phyloP scores from a whole-genome alignment of 768 basidiomycete species.

The Lactifluus rugatus region DNA sequence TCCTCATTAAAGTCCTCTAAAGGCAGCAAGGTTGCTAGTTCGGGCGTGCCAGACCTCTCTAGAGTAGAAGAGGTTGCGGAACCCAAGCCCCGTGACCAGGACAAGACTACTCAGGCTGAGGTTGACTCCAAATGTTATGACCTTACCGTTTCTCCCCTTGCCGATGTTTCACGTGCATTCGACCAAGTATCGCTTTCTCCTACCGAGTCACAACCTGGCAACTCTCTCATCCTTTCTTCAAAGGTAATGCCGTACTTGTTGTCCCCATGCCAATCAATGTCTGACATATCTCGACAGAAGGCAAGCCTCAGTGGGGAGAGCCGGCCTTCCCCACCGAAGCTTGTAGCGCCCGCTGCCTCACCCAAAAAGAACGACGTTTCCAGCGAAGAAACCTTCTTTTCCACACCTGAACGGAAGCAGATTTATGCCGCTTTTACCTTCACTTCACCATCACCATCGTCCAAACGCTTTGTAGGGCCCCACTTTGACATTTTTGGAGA shows the following conservation, averaged over 20 bases:
- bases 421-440: constrained; percentile 74
- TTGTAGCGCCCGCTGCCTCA: constrained; percentile 6
- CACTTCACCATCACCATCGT: constrained; percentile 57
- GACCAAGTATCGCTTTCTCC: constrained; percentile 27
- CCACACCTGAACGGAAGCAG: constrained; percentile 64
- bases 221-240: constrained; percentile 3
- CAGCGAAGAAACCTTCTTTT: constrained; percentile 31
- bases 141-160: constrained; percentile 66
- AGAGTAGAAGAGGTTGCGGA: constrained; percentile 43
- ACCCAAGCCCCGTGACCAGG: constrained; percentile 41
- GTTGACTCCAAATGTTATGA: constrained; percentile 75
- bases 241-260: constrained; percentile 3
- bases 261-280: neutral
- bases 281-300: constrained; percentile 12
- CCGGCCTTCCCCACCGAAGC: constrained; percentile 3
- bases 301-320: constrained; percentile 1
- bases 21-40: constrained; percentile 9
- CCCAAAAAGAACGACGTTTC: constrained; percentile 1
- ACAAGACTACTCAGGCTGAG: constrained; percentile 37
- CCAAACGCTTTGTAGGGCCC: constrained; percentile 37
- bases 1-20: constrained; percentile 20
- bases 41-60: constrained; percentile 14
- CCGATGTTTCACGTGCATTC: constrained; percentile 66
- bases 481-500: constrained; percentile 21
- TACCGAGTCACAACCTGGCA: constrained; percentile 10